Base-by-base conservation (phyloP, 148 eudicot genomes). In the Diospyros kaki region DNA sequence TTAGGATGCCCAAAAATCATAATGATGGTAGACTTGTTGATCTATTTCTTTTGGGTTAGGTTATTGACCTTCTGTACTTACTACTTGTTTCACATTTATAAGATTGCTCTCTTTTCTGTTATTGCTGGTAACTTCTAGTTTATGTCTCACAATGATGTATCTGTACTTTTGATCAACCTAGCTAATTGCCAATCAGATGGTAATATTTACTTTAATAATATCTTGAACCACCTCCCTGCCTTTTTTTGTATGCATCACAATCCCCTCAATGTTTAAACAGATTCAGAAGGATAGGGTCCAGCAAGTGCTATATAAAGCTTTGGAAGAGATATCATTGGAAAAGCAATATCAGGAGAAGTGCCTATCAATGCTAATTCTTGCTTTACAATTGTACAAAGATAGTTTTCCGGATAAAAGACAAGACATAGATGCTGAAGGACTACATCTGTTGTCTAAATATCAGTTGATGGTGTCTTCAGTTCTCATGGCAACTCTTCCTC, bases 401-500 rank as follows among this genome's bases (percentile, higher is more conserved):
- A 78, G 67, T 75, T 52, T 52, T 59, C 73, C 83, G 54, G 83
- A 78, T 63, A 86, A 74, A 52, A 77, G 68, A 74, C 68, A 72
- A 68, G 74, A 66, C 54, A 75, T 78, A 44, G 87, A 84, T 78
- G 59, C 66, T 11, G 86, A 86, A 59, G 81, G 81, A 56, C 63
- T 53, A 44, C 78, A 83, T 82, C 87, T 87, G 71, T 79, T 85
- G 70, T 83, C 93, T 58, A 90, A 88, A 73, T 90, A 92, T 84
- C 94, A 91, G 51, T 78, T 90, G 79, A 80, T 87, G 73, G 91
- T 89, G 81, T 86, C 96, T 75, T 95, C 98, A 43, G 87, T 90
- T 80, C 94, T 95, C 73, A 87, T 86, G 93, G 84, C 92, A 51
- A 85, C 90, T 71, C 93, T 92, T 83, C 98, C 96, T 79, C 87